Evolutionary conservation across 164 flowering plant species (phyloP), one percentile per base, ranked within the genome.

Genomic region (Kalanchoe fedtschenkoi): DNA sequence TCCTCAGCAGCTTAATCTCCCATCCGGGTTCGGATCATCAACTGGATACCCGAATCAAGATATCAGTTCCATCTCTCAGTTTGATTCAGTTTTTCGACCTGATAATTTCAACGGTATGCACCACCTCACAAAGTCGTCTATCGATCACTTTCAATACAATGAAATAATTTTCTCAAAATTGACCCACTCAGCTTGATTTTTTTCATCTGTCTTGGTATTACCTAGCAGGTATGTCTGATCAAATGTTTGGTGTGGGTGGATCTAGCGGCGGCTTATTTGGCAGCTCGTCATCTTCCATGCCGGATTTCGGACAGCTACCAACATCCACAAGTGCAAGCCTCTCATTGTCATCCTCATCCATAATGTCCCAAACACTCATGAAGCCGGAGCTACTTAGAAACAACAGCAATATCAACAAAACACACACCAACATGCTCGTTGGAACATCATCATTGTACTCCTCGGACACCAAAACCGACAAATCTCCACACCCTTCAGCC

Each of bases 161-260:
- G 51, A 15, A 9, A 15, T 9, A 8, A 37, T 37, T 9, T 9
- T 5, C 39, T 37, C 39, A 6, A 37, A 37, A 37, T n/a, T 37
- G 39, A 37, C 39, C 6, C 39, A 37, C 2, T 14, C n/a, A n/a
- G 24, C 29, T 47, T 47, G 56, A 1, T 51, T 51, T 51, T 11
- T 24, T 51, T 5, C 13, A 39, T 47, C 22, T 14, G 46, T 6
- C 33, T 58, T 14, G 33, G 6, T 56, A 34, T 16, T 15, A n/a
- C n/a, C n/a, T n/a, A n/a, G n/a, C 34, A 39, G 74, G 70, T 43
- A 51, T 77, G 60, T 69, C 72, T 3, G 77, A 77, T 16, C 66
- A 71, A 61, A 61, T 64, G 34, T 74, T 68, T 62, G 30, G 62
- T 3, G 53, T 66, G 61, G 39, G n/a, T n/a, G n/a, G 62, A 10